These are phyloP conservation scores for Tylopilus felleus DNA, from an alignment of 768 basidiomycete genomes.

Conservation along the genomic window DNA sequence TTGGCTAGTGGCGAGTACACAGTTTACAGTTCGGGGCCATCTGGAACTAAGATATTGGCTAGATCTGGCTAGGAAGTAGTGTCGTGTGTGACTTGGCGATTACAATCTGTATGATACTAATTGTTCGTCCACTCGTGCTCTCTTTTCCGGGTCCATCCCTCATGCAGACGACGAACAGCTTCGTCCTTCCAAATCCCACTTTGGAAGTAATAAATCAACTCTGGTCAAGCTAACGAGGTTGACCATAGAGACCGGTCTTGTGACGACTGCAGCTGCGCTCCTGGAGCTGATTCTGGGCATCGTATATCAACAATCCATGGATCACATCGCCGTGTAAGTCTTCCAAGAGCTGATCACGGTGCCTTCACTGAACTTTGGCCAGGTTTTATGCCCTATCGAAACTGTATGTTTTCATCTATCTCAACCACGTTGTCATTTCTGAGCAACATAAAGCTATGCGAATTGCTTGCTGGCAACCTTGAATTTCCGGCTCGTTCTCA, in stretches of 20 bases:
- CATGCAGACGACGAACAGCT: slow-evolving; percentile 7
- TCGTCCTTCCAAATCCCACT: slow-evolving; percentile 5
- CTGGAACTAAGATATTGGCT: neutral
- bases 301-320: neutral
- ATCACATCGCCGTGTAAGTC: slow-evolving; percentile 22
- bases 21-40: no score
- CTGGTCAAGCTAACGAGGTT: slow-evolving; percentile 16
- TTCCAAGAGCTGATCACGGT: neutral
- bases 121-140: slow-evolving; percentile 1
- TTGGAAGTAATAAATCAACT: neutral
- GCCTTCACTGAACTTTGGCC: neutral
- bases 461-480: slow-evolving; percentile 17
- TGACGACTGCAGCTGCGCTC: slow-evolving; percentile 19
- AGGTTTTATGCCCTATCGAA: slow-evolving; percentile 17
- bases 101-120: slow-evolving; percentile 16
- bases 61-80: slow-evolving; percentile 24
- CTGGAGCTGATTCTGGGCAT: slow-evolving; percentile 16
- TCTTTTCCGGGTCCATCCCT: neutral
- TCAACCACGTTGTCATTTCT: neutral
- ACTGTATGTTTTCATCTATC: slow-evolving; percentile 1
- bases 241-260: slow-evolving; percentile 24
- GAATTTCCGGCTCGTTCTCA: slow-evolving; percentile 14
- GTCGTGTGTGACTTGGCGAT: slow-evolving; percentile 18
- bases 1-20: slow-evolving; percentile 9
- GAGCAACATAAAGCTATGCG: slow-evolving; percentile 10